Evolutionary conservation across 768 basidiomycete species (phyloP).

Genomic region (Suillus bovinus): DNA sequence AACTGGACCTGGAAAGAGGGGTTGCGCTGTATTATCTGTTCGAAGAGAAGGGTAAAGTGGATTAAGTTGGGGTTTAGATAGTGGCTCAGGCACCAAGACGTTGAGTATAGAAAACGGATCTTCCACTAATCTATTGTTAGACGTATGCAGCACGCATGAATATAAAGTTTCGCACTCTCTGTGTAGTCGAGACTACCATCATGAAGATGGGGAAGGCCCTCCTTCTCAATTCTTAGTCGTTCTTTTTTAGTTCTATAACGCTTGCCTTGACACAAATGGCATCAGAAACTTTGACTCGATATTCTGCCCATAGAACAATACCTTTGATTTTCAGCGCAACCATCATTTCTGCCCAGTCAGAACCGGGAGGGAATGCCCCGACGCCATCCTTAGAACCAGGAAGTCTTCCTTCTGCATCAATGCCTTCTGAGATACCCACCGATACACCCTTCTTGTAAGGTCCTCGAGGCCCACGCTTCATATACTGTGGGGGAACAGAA

Average conservation of each 20-base stretch:
- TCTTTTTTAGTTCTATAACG: constrained; percentile 83
- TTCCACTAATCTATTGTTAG: constrained; percentile 54
- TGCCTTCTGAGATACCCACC: constrained; percentile 39
- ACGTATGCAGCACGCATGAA: constrained; percentile 1
- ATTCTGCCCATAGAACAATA: constrained; percentile 19
- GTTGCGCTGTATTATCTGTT: constrained; percentile 23
- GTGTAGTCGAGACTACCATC: constrained; percentile 81
- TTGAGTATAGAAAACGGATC: constrained; percentile 74
- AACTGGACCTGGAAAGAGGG: constrained; percentile 29
- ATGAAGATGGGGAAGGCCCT: constrained; percentile 66
- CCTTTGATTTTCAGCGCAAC: constrained; percentile 76
- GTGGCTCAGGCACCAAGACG: constrained; percentile 58
- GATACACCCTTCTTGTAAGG: constrained; percentile 55
- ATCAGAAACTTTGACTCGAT: constrained; percentile 3
- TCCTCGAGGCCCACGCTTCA: constrained; percentile 49
- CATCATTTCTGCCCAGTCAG: constrained; percentile 74
- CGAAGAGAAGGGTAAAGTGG: constrained; percentile 52
- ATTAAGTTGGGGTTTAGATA: constrained; percentile 52
- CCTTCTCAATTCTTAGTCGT: constrained; percentile 71
- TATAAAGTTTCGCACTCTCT: constrained; percentile 49
- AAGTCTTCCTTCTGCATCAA: constrained; percentile 70
- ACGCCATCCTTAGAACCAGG: constrained; percentile 80
- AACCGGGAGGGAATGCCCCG: constrained; percentile 68
- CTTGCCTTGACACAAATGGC: constrained; percentile 48
- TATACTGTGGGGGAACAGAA: constrained; percentile 30